A percentile compares a stretch with the other conserved stretches of the same genome.
Conservation (phyloP, 805 yeast species). For the Peterozyma toletana region DNA sequence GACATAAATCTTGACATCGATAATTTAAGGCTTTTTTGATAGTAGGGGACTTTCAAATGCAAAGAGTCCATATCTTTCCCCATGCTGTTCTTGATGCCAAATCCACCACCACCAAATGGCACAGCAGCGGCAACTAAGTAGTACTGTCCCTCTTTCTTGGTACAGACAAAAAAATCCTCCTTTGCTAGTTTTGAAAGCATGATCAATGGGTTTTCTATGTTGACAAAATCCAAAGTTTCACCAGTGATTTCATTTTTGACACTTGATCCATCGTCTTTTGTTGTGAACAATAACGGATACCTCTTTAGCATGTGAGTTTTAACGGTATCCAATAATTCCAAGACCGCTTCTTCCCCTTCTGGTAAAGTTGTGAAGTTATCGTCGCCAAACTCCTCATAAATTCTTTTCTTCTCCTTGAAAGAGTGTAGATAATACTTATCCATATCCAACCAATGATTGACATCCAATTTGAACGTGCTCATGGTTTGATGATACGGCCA, state of each 20-base stretch:
- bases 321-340: slow-evolving; percentile 58
- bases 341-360: slow-evolving; percentile 50
- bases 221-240: slow-evolving; percentile 52
- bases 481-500: slow-evolving; percentile 79
- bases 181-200: slow-evolving; percentile 63
- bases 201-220: slow-evolving; percentile 53
- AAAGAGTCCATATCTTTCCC: slow-evolving; percentile 60
- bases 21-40: slow-evolving; percentile 51
- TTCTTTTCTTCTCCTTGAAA: slow-evolving; percentile 52
- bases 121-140: slow-evolving; percentile 69
- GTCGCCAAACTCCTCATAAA: slow-evolving; percentile 49
- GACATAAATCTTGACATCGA: slow-evolving; percentile 72
- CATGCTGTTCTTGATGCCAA: slow-evolving; percentile 50
- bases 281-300: slow-evolving; percentile 56
- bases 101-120: slow-evolving; percentile 73
- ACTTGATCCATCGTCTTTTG: slow-evolving; percentile 37
- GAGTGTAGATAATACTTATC: slow-evolving; percentile 67
- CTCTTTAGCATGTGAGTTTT: slow-evolving; percentile 51
- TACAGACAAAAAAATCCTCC: slow-evolving; percentile 64
- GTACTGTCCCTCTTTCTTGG: slow-evolving; percentile 49
- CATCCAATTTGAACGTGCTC: slow-evolving; percentile 61
- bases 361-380: slow-evolving; percentile 61
- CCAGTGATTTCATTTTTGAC: slow-evolving; percentile 54
- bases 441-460: slow-evolving; percentile 75
- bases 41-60: slow-evolving; percentile 64